Evolutionary conservation across 2,329 filamentous ascomycete genomes (phyloP), one percentile per base, ranked within the genome.

Genomic region (Aspergillus sp.): DNA sequence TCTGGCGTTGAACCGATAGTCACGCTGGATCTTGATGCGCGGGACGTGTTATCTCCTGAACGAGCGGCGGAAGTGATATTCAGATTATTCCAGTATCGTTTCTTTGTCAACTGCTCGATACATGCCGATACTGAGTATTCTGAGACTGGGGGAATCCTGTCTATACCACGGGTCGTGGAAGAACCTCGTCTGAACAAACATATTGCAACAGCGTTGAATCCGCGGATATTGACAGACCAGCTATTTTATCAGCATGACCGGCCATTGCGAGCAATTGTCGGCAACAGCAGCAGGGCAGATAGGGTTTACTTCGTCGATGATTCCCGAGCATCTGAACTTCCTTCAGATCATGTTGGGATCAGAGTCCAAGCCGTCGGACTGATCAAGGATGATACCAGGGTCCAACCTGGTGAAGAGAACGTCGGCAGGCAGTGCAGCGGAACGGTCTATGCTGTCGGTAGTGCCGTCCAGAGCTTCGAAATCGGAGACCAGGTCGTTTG

Each of bases 321-420:
- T 32, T 15, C 5, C 2, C 33, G 44, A 30, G 23, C 32, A 7
- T 7, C 19, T 3, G 38, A 44, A 5, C 41, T 57, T 1, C 52
- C 50, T 3, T 38, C 30, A 0, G 57, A 63, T n/a, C 35, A 62
- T 4, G 51, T 70, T 13, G 61, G 64, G 7, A 60, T 71, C 22
- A 53, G 59, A 33, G 60, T 66, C 37, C 65, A 67, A 19, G 62
- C 63, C 0, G 54, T 60, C 2, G 56, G 60, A 7, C 37, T 70
- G 13, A 64, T 58, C 30, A 58, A 61, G 51, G 54, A 54, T 10
- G 64, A 68, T 48, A 5, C 57, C 60, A 20, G 22, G 1, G 5
- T 30, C 3, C n/a, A 30, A 12, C 25, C 41, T 12, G 7, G 7
- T 3, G 25, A 43, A 10, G n/a, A 20, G 7, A 50, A 33, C 1